These are phyloP conservation scores for Penicilliopsis zonata DNA, from an alignment of 495 filamentous ascomycete genomes.

Conservation along the genomic window DNA sequence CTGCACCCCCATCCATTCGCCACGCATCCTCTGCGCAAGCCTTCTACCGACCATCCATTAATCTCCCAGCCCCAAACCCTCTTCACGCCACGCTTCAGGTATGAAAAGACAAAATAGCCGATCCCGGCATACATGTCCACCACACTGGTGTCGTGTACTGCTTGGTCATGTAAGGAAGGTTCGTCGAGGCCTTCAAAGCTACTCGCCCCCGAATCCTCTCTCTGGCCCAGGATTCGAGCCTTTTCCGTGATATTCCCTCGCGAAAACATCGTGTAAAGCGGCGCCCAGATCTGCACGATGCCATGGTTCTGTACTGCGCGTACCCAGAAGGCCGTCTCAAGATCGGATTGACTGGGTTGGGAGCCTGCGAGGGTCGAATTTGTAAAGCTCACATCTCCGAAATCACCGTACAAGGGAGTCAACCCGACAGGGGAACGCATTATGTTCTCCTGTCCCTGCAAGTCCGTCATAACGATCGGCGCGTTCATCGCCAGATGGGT, in stretches of 20 bases:
- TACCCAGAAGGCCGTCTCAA: constrained; percentile 57
- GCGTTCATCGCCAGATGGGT: constrained; percentile 67
- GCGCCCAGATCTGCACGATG: constrained; percentile 78
- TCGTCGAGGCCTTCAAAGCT: constrained; percentile 20
- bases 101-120: constrained; percentile 83
- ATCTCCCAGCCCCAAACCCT: constrained; percentile 79
- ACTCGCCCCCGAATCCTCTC: constrained; percentile 1
- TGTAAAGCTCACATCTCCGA: constrained; percentile 26
- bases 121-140: constrained; percentile 87
- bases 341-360: constrained; percentile 32
- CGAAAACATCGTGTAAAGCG: constrained; percentile 83
- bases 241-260: constrained; percentile 87
- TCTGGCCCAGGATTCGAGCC: constrained; percentile 47
- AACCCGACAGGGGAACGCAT: constrained; percentile 55
- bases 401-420: constrained; percentile 52
- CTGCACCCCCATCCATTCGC: constrained; percentile 53
- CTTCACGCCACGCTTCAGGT: constrained; percentile 53
- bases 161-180: constrained; percentile 12
- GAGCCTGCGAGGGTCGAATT: constrained; percentile 5
- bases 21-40: constrained; percentile 54
- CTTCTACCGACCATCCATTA: constrained; percentile 81
- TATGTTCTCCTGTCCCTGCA: constrained; percentile 39
- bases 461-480: constrained; percentile 38
- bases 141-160: constrained; percentile 32
- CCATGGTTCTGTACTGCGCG: constrained; percentile 61